Percentiles rank a stretch among this genome's conserved stretches.
These are phyloP conservation scores for Eustoma russellianum DNA, from an alignment of 257 asterid species.

Conservation along the genomic window DNA sequence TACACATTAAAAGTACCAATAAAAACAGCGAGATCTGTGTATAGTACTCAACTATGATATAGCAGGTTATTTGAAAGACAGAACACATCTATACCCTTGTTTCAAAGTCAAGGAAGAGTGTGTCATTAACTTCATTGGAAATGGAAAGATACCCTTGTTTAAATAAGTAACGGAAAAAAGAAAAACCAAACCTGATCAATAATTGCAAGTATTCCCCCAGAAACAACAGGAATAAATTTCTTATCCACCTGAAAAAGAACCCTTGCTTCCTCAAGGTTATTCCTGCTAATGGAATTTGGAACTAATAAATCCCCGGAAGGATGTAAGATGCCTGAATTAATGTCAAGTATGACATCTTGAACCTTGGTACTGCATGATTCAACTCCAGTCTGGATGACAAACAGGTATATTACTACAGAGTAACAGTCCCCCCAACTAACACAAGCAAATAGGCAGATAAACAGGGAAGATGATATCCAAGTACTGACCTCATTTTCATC, in stretches of 20 bases:
- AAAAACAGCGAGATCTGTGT: not conserved
- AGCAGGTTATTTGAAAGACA: not conserved
- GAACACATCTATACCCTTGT: too few relatives aligned
- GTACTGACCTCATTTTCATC: constrained; percentile 39
- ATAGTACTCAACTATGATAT: constrained; percentile 1
- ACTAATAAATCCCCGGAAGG: constrained; percentile 51
- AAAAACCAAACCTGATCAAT: constrained; percentile 67
- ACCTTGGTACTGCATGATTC: constrained; percentile 17
- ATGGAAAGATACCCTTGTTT: too few relatives aligned
- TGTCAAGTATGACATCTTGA: constrained; percentile 55
- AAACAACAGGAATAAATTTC: constrained; percentile 88
- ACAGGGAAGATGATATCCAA: constrained; percentile 3
- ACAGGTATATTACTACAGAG: not conserved
- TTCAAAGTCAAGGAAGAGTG: too few relatives aligned
- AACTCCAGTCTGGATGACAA: constrained; percentile 31
- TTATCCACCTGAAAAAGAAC: constrained; percentile 92
- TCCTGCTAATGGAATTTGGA: constrained; percentile 70
- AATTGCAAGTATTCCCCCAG: constrained; percentile 61
- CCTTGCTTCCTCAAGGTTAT: constrained; percentile 58
- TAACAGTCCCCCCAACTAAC: constrained; percentile 8
- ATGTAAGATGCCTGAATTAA: constrained; percentile 56
- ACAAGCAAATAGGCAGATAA: constrained; percentile 12
- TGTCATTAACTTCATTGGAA: too few relatives aligned
- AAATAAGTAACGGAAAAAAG: not conserved
- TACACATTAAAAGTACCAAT: not conserved